Evolutionary conservation across 2,329 filamentous ascomycete species (phyloP), one percentile per base, ranked within the genome.

Genomic region (Arthroderma sp.): DNA sequence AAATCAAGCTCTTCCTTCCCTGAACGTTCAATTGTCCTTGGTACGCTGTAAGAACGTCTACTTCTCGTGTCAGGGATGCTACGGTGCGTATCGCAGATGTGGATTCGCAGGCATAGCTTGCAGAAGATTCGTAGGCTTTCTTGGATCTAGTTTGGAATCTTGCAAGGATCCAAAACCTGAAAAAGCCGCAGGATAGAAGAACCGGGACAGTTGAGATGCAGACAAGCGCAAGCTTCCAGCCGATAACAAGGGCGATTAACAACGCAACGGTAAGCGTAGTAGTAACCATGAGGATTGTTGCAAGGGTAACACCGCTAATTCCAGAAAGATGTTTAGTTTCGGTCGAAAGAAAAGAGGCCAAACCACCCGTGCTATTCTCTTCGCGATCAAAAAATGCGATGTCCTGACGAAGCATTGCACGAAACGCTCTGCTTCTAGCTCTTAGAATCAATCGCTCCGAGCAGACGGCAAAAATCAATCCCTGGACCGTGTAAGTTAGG

Each of bases 41-140:
- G 67, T 93, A 98, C 43, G 80, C 73, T 2, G 64, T 56, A 54
- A 85, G 74, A 3, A 96, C 85, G 56, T 94, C 85, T 0, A 75
- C 65, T 65, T 98, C 91, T 6, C 89, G 78, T 0, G 88, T 94
- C 38, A 98, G 73, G 6, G 86, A 85, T 3, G 88, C 89, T 6
- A 96, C 88, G 2, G 91, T 96, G 42, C 89, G 83, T 53, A 96
- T 95, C 5, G 88, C 84, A 2, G 85, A 88, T 30, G 93, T 94
- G 37, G 88, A 88, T 63, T 98, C 91, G 39, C 88, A 91, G 7
- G 91, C 91, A 58, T 83, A 94, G 45, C 81, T 82, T 5, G 89
- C 89, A 47, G 85, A 89, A 46, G 74, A 69, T 57, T 85, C 75
- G 59, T 96, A 88, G 3, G 85, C 81, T 52, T 72, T 71, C 69